Evolutionary conservation across 441 rosid species (phyloP), one percentile per base, ranked within the genome.

Genomic region (Eruca vesicaria): DNA sequence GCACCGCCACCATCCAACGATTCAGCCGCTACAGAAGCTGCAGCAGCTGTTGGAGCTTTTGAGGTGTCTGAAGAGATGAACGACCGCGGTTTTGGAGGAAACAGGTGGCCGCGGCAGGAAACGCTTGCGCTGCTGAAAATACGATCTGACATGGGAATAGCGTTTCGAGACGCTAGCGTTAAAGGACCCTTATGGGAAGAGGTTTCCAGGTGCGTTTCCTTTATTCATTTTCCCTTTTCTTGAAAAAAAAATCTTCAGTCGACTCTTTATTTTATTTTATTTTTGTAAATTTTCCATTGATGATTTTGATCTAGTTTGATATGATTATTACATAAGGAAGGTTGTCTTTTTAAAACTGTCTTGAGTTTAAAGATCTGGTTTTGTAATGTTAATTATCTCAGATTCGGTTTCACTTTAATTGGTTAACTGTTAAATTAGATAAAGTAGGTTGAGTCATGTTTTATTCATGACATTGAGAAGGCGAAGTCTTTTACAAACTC

Each of bases 171-270:
- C 73, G 75, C 82, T 48, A 81, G 76, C 69, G 78, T 81, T 53
- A 89, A 87, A 77, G 88, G 86, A 62, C 90, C 90, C 28, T 79
- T 86, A 21, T 89, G 94, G 94, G 94, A 89, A 43, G 86, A 89
- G 29, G 87, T 89, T 78, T 89, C 95, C 65, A 81, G 87, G 89
- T 86, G 36, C 56, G 72, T 66, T 26, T 53, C 71, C 56, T 50
- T 50, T 50, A 50, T 50, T 50, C 23, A 50, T 50, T 50, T 48
- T 50, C 2, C 56, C 18, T 9, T 50, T 50, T 1, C 3, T 16
- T 21, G 56, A 4, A 48, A n/a, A 16, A 48, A 36, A 36, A 36
- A 36, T 10, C 16, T 35, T 32, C 28, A 62, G n/a, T 76, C 29
- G 7, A 7, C 15, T 66, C 6, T 18, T 19, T 28, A 29, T 29